Base-by-base conservation (phyloP, 2,329 filamentous ascomycete species). In the Drechslerella dactyloides region DNA sequence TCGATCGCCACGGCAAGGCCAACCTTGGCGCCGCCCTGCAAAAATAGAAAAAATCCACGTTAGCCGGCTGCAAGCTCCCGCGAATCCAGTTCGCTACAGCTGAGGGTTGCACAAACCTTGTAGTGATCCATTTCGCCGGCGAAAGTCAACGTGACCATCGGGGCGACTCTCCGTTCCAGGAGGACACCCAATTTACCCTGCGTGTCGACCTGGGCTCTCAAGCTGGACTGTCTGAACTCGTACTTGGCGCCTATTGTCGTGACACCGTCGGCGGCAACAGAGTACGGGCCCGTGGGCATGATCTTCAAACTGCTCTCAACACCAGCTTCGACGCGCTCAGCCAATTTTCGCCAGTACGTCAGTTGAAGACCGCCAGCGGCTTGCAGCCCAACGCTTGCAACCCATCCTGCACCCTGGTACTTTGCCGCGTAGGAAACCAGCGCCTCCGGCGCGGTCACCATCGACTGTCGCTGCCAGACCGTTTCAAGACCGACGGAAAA, bases 221-320 rank as follows among this genome's bases (percentile, higher is more conserved):
- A 96, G 56, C 91, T 94, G 62, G 91, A 94, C 82, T 92, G 90
- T 79, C 91, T 87, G 87, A 99, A 99, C 80, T 97, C 93, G 82
- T 99, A 99, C 83, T 99, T 99, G 79, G 92, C 91, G 78, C 93
- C 94, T 77, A 97, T 85, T 61, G 93, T 91, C 60, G 96, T 93
- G 73, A 91, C 85, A 63, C 94, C 94, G 81, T 99, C 93, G 92
- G 93, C 80, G 88, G 86, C 60, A 33, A 70, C 40, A 88, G 80
- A 52, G 87, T 87, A 70, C 85, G 87, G 77, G 91, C 91, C 87
- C 94, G 92, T 81, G 90, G 82, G 84, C 27, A 85, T 87, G 76
- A 96, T 89, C 75, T 93, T 89, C 69, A 99, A 85, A 80, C 92
- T 96, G 84, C 96, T 87, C 77, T 97, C 93, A 76, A 96, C 91